Conservation (phyloP, 345 rosid genomes). For the Triadica sebifera region DNA sequence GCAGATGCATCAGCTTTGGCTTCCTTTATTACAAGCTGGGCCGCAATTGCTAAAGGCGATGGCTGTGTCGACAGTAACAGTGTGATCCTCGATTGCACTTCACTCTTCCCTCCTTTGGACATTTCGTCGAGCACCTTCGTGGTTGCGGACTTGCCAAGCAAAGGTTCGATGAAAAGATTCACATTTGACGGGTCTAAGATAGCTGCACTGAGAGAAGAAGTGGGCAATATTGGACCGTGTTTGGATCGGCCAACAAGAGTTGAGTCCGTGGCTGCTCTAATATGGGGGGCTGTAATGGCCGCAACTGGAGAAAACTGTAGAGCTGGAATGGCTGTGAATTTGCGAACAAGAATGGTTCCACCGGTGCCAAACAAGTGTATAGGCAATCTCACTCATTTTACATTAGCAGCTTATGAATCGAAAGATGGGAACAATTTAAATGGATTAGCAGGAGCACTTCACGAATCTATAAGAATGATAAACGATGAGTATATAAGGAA, state of each 20-base stretch:
- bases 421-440: neutral
- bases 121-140: neutral
- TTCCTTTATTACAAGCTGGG: constrained; percentile 17
- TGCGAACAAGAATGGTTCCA: constrained; percentile 23
- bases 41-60: neutral
- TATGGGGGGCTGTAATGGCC: constrained; percentile 2
- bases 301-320: neutral
- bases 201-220: neutral
- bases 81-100: constrained; percentile 19
- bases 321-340: constrained; percentile 5
- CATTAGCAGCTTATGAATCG: constrained; percentile 16
- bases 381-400: neutral
- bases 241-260: neutral
- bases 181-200: neutral
- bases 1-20: constrained; percentile 19
- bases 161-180: constrained; percentile 6
- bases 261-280: constrained; percentile 12
- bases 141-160: neutral
- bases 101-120: constrained; percentile 26
- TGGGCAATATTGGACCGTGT: constrained; percentile 2
- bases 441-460: constrained; percentile 14
- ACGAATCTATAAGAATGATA: constrained; percentile 9
- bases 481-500: constrained; percentile 19
- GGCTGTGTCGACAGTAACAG: neutral
- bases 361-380: constrained; percentile 20